Evolutionary conservation across 768 basidiomycete species (phyloP).

Genomic region (Phallus indusiatus): DNA sequence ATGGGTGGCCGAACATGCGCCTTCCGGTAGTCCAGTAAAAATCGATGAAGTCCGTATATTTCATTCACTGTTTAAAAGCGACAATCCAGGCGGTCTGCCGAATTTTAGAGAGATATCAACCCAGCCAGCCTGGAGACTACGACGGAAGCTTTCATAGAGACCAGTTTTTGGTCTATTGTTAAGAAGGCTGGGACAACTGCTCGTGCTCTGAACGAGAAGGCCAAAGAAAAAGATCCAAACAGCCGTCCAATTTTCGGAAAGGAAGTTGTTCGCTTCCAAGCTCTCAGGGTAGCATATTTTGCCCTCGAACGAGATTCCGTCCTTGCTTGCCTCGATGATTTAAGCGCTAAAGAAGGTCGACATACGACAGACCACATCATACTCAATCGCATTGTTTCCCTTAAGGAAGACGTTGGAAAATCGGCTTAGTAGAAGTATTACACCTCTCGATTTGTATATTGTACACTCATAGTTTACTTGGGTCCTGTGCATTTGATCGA

Average conservation of each 20-base stretch:
- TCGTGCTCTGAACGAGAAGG: conserved; percentile 42
- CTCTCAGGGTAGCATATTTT: conserved; percentile 91
- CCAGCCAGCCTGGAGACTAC: conserved; percentile 73
- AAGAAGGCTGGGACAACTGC: conserved; percentile 58
- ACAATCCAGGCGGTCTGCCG: conserved; percentile 64
- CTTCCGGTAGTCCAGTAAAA: conserved; percentile 70
- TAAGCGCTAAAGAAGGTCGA: conserved; percentile 29
- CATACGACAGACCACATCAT: conserved; percentile 72
- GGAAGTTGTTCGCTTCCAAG: conserved; percentile 95
- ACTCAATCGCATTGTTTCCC: conserved; percentile 83
- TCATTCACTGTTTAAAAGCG: conserved; percentile 89
- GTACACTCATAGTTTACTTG: neutral
- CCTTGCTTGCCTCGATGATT: conserved; percentile 53
- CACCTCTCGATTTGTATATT: neutral
- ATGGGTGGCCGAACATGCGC: conserved; percentile 84
- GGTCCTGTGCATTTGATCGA: neutral
- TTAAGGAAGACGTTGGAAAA: conserved; percentile 94
- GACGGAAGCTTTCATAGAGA: conserved; percentile 75
- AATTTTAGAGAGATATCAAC: conserved; percentile 82
- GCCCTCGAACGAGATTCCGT: conserved; percentile 81
- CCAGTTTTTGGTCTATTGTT: conserved; percentile 81
- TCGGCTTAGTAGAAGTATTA: conserved; percentile 14
- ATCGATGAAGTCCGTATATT: conserved; percentile 90
- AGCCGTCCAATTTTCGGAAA: conserved; percentile 76
- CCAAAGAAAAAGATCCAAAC: conserved; percentile 45